Conservation (phyloP, 768 basidiomycete genomes). For the Suillus sp. region DNA sequence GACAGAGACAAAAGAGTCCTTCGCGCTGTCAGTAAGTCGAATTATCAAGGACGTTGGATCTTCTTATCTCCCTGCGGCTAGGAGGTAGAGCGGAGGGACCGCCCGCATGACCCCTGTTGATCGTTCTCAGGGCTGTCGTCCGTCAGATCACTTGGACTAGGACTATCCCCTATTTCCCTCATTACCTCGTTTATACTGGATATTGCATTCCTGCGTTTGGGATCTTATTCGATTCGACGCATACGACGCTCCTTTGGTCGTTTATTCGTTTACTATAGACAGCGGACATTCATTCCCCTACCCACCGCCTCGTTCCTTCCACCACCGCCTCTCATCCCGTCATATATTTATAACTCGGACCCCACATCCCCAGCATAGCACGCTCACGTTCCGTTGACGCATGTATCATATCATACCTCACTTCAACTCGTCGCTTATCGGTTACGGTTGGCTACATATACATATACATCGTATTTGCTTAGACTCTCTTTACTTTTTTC, state of each 20-base stretch:
- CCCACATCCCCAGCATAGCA: background rate
- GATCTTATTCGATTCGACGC: background rate
- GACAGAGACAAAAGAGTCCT: background rate
- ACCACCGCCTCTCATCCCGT: background rate
- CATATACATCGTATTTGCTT: background rate
- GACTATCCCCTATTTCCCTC: background rate
- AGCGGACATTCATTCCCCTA: background rate
- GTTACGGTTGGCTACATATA: background rate
- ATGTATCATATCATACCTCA: slow-evolving; percentile 11
- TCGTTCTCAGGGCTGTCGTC: background rate
- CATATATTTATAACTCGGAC: background rate
- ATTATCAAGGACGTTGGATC: background rate
- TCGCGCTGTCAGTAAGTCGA: background rate
- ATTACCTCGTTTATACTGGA: background rate
- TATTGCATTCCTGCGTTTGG: background rate
- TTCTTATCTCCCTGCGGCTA: background rate
- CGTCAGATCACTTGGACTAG: background rate
- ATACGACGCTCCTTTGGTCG: background rate
- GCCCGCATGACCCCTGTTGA: background rate
- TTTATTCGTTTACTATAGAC: background rate
- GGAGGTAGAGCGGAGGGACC: background rate
- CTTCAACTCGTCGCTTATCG: background rate
- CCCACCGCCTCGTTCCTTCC: background rate
- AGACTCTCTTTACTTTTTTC: background rate
- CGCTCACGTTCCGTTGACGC: background rate